These are phyloP conservation scores for Adenanthera pavonina DNA, from an alignment of 306 rosid species.

Conservation along the genomic window DNA sequence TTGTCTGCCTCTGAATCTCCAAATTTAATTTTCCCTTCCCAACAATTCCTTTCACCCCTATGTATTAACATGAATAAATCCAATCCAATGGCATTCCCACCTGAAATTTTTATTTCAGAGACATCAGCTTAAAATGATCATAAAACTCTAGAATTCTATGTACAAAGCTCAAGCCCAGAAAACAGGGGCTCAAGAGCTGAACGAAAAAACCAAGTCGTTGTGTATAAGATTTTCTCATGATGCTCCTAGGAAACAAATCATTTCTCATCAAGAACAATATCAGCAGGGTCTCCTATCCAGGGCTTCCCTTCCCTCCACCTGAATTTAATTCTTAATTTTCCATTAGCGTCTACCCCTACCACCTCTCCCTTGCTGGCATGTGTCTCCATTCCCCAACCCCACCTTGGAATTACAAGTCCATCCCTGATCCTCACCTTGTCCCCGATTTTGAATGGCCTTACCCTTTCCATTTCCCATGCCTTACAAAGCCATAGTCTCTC, in stretches of 20 bases:
- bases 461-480: constrained; percentile 65
- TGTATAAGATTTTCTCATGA: constrained; percentile 15
- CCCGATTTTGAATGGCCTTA: constrained; percentile 62
- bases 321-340: constrained; percentile 71
- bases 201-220: constrained; percentile 1
- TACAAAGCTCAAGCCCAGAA: neutral
- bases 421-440: constrained; percentile 73
- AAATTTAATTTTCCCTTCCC: constrained; percentile 5
- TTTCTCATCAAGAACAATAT: constrained; percentile 57
- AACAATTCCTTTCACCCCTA: constrained; percentile 31
- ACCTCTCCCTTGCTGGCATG: constrained; percentile 73
- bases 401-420: constrained; percentile 67
- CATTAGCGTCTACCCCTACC: constrained; percentile 80
- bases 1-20: constrained; percentile 37
- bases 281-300: constrained; percentile 83
- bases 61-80: constrained; percentile 45
- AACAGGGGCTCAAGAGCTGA: constrained; percentile 22
- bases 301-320: constrained; percentile 86
- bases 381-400: constrained; percentile 95
- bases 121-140: neutral
- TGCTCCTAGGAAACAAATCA: constrained; percentile 18
- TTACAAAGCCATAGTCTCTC: constrained; percentile 82
- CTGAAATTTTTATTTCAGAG: constrained; percentile 17
- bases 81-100: constrained; percentile 13
- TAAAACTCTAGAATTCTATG: neutral